Evolutionary conservation across 257 asterid genomes (phyloP).

Genomic region (Fraxinus anomala): DNA sequence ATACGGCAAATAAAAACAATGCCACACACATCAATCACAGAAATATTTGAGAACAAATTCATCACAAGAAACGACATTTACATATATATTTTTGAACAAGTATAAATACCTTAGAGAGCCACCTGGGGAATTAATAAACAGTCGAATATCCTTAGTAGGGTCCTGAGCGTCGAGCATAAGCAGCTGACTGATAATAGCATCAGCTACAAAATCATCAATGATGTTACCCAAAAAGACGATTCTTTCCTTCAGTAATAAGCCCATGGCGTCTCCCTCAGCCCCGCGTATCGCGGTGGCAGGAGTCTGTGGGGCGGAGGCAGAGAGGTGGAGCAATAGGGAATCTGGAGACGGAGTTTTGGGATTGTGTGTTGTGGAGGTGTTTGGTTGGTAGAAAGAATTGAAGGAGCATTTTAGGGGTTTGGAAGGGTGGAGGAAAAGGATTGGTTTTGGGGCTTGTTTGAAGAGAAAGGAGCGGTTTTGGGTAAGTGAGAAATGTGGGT

Average conservation of each 20-base stretch:
- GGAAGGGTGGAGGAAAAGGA: conserved; percentile 21
- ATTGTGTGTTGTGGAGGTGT: conserved; percentile 21
- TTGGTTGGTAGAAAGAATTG: conserved; percentile 34
- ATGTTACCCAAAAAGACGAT: conserved; percentile 76
- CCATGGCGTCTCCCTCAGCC: conserved; percentile 84
- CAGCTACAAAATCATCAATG: conserved; percentile 87
- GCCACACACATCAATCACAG: background rate
- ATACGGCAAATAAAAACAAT: background rate
- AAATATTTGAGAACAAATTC: background rate
- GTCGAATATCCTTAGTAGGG: conserved; percentile 77
- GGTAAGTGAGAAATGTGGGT: background rate
- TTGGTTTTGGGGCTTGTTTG: background rate
- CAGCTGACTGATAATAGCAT: conserved; percentile 82
- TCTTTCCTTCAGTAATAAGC: conserved; percentile 85
- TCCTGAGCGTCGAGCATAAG: conserved; percentile 87
- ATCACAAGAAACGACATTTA: background rate
- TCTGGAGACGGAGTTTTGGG: conserved; percentile 29
- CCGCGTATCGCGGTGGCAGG: conserved; percentile 73
- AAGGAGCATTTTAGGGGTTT: conserved; percentile 52
- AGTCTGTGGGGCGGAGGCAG: conserved; percentile 49
- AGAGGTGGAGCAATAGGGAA: conserved; percentile 41
- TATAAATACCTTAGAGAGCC: conserved; percentile 79
- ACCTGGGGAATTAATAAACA: conserved; percentile 91
- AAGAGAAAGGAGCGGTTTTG: background rate
- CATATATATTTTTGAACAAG: background rate